A percentile compares a stretch with the other conserved stretches of the same genome.
Conservation (phyloP, 2,329 filamentous ascomycete species). For the Aspergillus uvarum region DNA sequence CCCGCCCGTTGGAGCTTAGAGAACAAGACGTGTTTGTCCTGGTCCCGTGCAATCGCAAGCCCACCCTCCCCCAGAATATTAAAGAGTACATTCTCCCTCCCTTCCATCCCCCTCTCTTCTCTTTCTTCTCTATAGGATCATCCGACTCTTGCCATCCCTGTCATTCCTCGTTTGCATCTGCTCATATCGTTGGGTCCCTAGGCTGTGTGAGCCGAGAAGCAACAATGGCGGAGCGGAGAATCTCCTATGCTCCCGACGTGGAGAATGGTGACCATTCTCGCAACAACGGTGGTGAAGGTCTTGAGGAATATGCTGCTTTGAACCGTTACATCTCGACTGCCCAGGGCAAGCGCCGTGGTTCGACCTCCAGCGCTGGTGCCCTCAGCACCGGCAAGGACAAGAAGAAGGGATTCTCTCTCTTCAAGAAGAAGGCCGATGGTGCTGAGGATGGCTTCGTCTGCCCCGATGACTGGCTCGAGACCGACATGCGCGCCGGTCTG, state of each 20-base stretch:
- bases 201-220: slow-evolving; percentile 41
- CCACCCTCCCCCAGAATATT: slow-evolving; percentile 32
- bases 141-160: slow-evolving; percentile 41
- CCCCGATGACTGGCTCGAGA: slow-evolving; percentile 68
- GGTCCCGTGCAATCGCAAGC: slow-evolving; percentile 30
- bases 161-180: slow-evolving; percentile 33
- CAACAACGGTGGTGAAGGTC: slow-evolving; percentile 26
- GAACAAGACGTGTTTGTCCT: slow-evolving; percentile 26
- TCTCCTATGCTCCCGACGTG: slow-evolving; percentile 46
- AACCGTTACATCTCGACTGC: slow-evolving; percentile 69
- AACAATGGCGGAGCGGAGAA: slow-evolving; percentile 48
- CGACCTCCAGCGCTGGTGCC: slow-evolving; percentile 45
- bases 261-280: slow-evolving; percentile 43
- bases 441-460: slow-evolving; percentile 44
- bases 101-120: slow-evolving; percentile 20
- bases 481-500: slow-evolving; percentile 66
- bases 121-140: slow-evolving; percentile 34
- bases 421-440: slow-evolving; percentile 34
- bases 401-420: slow-evolving; percentile 62
- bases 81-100: slow-evolving; percentile 36
- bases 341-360: slow-evolving; percentile 57
- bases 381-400: slow-evolving; percentile 39
- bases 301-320: slow-evolving; percentile 65
- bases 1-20: slow-evolving; percentile 30
- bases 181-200: slow-evolving; percentile 39